Base-by-base conservation (phyloP, 257 asterid species). In the Gynochthodes officinalis region DNA sequence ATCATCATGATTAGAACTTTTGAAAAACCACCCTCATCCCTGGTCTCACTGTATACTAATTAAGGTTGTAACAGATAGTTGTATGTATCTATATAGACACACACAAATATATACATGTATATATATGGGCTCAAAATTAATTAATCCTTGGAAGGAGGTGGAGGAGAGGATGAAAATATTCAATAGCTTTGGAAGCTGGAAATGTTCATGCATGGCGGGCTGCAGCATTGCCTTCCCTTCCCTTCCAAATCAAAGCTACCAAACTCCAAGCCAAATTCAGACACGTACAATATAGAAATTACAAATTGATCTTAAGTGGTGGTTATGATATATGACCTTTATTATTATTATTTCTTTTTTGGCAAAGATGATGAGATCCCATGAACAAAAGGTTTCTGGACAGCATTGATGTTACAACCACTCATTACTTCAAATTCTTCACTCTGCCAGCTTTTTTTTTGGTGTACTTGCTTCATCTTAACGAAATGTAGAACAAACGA, bases 181-280 rank as follows among this genome's bases (percentile, higher is more conserved):
- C 4, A 46, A 46, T 46, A 80, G 80, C 55, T 76, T 73, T 48
- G 53, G 58, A 82, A 86, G 82, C 81, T 53, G 73, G 76, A 67
- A 72, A 61, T 42, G 25, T 53, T 35, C 32, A 18, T 21, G 28
- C 33, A n/a, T n/a, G 43, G 69, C 35, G 32, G 68, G 49, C n/a
- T 63, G 68, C n/a, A 6, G 12, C 23, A 35, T 50, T 18, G 70
- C 39, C 61, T 57, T 64, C 43, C 35, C 63, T 76, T 50, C 19
- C 15, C 15, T 59, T 44, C 64, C 74, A n/a, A 77, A 73, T 71
- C 75, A 67, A 66, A 11, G 42, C 81, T 80, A 61, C 69, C 69
- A 39, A 64, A 43, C 52, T 44, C 21, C 55, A 54, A 60, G 72
- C 68, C 59, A 37, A 44, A 57, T 1, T 12, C 46, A 5, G 79